These are phyloP conservation scores for Petunia hybrid DNA, from an alignment of 305 asterid genomes.

Conservation along the genomic window DNA sequence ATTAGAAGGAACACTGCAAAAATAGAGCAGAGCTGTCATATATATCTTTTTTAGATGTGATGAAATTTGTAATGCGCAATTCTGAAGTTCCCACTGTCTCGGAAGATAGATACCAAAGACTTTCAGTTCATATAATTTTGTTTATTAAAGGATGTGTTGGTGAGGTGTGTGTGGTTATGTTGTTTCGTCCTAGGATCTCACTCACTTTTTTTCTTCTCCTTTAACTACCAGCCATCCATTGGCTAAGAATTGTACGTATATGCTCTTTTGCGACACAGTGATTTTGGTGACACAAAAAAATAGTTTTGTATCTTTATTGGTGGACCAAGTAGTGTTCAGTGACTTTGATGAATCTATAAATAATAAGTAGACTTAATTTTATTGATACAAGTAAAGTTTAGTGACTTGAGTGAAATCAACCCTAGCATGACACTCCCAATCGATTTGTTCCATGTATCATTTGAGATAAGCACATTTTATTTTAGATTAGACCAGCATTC, in stretches of 20 bases:
- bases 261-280: neutral
- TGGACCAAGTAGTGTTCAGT: too few species aligned
- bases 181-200: neutral
- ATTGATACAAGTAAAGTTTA: too few species aligned
- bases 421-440: too few species aligned
- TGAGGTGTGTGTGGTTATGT: conserved; percentile 14
- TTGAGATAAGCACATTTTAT: too few species aligned
- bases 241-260: neutral
- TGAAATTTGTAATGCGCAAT: neutral
- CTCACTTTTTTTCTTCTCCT: too few species aligned
- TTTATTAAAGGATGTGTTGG: neutral
- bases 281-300: too few species aligned
- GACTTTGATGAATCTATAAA: too few species aligned
- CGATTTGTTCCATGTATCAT: too few species aligned
- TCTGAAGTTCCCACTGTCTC: neutral
- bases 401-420: too few species aligned
- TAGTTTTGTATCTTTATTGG: too few species aligned
- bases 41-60: neutral
- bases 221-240: neutral
- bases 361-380: too few species aligned
- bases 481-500: too few species aligned
- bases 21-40: neutral
- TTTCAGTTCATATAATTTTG: neutral
- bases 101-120: neutral
- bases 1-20: conserved; percentile 7